Conservation (phyloP, 1,139 yeast species). For the Hemisphaericaspora xylofermentans region DNA sequence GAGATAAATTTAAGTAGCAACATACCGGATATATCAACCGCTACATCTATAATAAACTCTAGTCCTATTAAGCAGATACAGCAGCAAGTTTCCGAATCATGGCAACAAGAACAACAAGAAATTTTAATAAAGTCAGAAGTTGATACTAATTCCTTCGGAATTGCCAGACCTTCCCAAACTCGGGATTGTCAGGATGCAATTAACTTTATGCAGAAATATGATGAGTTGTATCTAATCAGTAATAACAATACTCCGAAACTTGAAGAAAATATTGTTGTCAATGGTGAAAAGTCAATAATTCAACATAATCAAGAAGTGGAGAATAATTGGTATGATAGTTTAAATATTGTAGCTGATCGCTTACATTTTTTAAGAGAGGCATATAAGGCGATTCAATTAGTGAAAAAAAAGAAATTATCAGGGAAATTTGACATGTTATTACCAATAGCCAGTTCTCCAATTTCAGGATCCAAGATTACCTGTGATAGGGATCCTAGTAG, state of each 20-base stretch:
- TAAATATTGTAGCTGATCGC: conserved; percentile 27
- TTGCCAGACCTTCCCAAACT: neutral
- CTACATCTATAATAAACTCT: conserved; percentile 5
- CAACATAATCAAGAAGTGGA: conserved; percentile 13
- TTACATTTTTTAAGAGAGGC: conserved; percentile 32
- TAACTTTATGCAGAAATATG: conserved; percentile 1
- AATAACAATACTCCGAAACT: neutral
- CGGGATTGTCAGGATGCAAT: neutral
- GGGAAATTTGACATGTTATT: conserved; percentile 7
- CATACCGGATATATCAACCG: conserved; percentile 1
- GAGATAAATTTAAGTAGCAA: neutral
- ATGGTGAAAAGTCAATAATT: conserved; percentile 1
- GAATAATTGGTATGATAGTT: conserved; percentile 26
- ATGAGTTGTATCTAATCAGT: conserved; percentile 2
- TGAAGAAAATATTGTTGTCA: neutral
- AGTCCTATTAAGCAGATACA: conserved; percentile 4
- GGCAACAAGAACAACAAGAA: neutral
- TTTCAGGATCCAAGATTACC: neutral
- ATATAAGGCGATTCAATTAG: conserved; percentile 25
- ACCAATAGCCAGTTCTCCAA: neutral
- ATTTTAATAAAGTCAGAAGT: too few species aligned
- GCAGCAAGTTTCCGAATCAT: too few species aligned
- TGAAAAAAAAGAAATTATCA: conserved; percentile 20
- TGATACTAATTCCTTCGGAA: neutral
- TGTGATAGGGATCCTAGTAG: neutral